Conservation (phyloP, 2,329 filamentous ascomycete genomes). For the Aspergillus sp. region DNA sequence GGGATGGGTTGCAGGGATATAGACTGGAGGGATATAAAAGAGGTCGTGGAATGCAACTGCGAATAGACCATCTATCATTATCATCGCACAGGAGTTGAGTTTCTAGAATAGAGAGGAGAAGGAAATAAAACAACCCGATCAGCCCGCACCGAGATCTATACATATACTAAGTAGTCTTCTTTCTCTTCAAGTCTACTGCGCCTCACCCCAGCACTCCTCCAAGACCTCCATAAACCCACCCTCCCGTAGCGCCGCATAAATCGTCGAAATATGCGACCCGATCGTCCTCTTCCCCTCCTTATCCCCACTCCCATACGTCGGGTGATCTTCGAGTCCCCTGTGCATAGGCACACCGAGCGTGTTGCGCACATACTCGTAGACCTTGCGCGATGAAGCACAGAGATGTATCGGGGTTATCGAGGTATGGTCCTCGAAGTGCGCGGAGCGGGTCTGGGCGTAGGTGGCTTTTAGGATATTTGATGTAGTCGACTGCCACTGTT, state of each 20-base stretch:
- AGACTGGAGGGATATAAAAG: neutral
- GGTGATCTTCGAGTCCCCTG: slow-evolving; percentile 37
- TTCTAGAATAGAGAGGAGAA: no score
- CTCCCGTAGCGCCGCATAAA: slow-evolving; percentile 31
- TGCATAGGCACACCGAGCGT: slow-evolving; percentile 40
- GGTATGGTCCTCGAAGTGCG: slow-evolving; percentile 15
- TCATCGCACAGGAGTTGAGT: neutral
- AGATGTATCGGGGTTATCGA: slow-evolving; percentile 30
- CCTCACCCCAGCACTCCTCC: slow-evolving; percentile 4
- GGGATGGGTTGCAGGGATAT: neutral
- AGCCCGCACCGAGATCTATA: neutral
- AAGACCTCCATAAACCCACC: slow-evolving; percentile 18
- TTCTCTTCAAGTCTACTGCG: neutral
- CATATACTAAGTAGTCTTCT: neutral
- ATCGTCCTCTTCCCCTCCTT: slow-evolving; percentile 22
- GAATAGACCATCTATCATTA: neutral
- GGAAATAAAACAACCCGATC: no score
- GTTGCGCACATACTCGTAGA: slow-evolving; percentile 44
- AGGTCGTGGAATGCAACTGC: no score
- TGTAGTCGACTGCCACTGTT: slow-evolving; percentile 10
- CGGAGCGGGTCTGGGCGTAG: slow-evolving; percentile 23
- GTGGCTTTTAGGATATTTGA: neutral
- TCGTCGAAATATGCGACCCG: slow-evolving; percentile 30
- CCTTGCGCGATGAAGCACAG: slow-evolving; percentile 32
- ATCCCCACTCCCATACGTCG: slow-evolving; percentile 20